Conservation (phyloP, 2,329 filamentous ascomycete species). For the Colletotrichum cereale region DNA sequence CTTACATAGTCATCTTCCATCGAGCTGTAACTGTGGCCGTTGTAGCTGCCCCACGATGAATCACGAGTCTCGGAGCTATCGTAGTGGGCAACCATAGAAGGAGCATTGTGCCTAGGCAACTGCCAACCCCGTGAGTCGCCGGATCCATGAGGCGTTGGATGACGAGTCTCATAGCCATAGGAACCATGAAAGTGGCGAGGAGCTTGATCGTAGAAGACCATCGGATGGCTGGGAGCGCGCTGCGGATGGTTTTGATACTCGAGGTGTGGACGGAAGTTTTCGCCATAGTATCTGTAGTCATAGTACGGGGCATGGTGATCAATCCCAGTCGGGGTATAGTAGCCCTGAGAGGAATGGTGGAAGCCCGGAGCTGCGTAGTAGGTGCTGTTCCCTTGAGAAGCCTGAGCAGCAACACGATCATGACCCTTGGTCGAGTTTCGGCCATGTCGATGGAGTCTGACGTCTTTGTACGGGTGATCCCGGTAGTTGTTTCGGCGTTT, state of each 20-base stretch:
- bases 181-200: not conserved
- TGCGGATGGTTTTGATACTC: not conserved
- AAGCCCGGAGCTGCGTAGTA: not conserved
- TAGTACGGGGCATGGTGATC: not conserved
- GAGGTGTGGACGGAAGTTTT: not conserved
- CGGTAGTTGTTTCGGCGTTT: not conserved
- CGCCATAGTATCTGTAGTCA: not conserved
- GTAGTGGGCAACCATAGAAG: not conserved
- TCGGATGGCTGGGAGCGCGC: not conserved
- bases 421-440: not conserved
- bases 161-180: not conserved
- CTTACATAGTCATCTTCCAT: too few relatives aligned
- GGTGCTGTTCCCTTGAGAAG: not conserved
- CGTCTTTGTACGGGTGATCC: not conserved
- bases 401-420: not conserved
- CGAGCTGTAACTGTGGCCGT: not conserved
- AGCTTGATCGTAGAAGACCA: not conserved
- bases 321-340: too few relatives aligned
- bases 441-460: not conserved
- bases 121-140: not conserved
- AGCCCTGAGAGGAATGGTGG: not conserved
- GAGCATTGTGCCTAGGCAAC: not conserved
- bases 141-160: not conserved
- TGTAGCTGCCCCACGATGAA: not conserved
- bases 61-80: not conserved